A percentile compares a stretch with the other conserved stretches of the same genome.
phyloP scores from a whole-genome alignment of 2,329 filamentous ascomycete species.

The Aphanocladium album region DNA sequence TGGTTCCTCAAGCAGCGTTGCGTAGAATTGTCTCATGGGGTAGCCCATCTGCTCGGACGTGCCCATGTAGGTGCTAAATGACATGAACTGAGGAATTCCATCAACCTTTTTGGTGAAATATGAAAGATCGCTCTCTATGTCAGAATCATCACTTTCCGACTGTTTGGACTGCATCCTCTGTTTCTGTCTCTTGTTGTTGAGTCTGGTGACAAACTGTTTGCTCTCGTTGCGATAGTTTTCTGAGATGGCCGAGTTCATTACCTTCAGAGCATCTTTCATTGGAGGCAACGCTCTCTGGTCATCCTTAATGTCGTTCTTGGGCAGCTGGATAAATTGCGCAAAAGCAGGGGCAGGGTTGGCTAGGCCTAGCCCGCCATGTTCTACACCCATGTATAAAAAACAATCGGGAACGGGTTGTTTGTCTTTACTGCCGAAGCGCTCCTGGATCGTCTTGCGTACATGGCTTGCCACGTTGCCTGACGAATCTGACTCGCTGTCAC shows the following conservation, averaged over 20 bases:
- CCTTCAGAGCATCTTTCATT: background rate
- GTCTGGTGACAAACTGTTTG: background rate
- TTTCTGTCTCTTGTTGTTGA: background rate
- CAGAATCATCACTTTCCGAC: background rate
- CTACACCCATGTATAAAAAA: slow-evolving; percentile 36
- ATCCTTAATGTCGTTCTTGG: background rate
- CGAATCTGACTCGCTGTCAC: background rate
- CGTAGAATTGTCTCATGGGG: background rate
- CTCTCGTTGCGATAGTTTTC: slow-evolving; percentile 2
- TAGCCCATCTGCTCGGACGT: background rate
- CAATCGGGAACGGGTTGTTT: slow-evolving; percentile 34
- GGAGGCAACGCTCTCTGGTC: background rate
- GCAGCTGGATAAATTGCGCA: slow-evolving; percentile 9
- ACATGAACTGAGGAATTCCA: slow-evolving; percentile 10
- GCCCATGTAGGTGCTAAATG: slow-evolving; percentile 8
- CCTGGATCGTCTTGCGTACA: slow-evolving; percentile 41
- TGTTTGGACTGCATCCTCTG: background rate
- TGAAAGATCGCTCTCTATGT: background rate
- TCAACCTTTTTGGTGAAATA: background rate
- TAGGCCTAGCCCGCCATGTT: slow-evolving; percentile 35
- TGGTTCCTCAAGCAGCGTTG: background rate
- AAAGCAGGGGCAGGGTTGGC: slow-evolving; percentile 26
- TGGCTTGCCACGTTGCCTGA: slow-evolving; percentile 44
- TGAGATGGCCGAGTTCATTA: background rate
- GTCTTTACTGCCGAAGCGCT: slow-evolving; percentile 37